Evolutionary conservation across 1,139 yeast genomes (phyloP), one percentile per base, ranked within the genome.

Genomic region (Yamadazyma friedrichii): DNA sequence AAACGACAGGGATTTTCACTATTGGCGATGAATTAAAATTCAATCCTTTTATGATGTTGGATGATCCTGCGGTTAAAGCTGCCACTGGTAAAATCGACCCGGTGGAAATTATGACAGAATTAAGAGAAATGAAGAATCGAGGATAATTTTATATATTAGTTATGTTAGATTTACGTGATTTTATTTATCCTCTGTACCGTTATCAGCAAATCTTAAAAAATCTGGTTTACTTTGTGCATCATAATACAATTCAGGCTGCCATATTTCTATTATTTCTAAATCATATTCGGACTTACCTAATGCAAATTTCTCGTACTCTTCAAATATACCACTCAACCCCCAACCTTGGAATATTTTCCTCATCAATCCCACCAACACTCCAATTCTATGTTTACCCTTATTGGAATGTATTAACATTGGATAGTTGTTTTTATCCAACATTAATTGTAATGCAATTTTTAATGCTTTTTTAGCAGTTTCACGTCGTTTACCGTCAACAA

Each of bases 361-460:
- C 78, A 91, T 82, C 20, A 88, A 74, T 0, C 97, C 98, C 13
- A 89, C 94, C 35, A 89, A 70, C 2, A 93, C 89, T 0, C 98
- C 98, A 1, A 88, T 91, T 37, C 98, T 66, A 58, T 93, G 98
- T 59, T 93, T 91, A 8, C 98, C 98, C 64, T 93, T 93, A 59
- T 91, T 88, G 3, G 96, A 88, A 60, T 93, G 98, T 12, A 93
- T 78, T 44, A 93, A 69, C 27, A 91, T 80, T 1, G 98, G 98
- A 57, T 85, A 86, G 59, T 89, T 88, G 22, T 82, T 77, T 41
- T 75, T 71, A 56, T 88, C 84, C 35, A 85, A 61, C 44, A 88
- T 71, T 33, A 87, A 58, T 46, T 78, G 74, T 40, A 91, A 66
- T 0, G 95, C 88, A 20, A 67, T 61, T 15, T 78, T 70, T 43